Conservation (phyloP, 768 basidiomycete species). For the Kwoniella europaea region DNA sequence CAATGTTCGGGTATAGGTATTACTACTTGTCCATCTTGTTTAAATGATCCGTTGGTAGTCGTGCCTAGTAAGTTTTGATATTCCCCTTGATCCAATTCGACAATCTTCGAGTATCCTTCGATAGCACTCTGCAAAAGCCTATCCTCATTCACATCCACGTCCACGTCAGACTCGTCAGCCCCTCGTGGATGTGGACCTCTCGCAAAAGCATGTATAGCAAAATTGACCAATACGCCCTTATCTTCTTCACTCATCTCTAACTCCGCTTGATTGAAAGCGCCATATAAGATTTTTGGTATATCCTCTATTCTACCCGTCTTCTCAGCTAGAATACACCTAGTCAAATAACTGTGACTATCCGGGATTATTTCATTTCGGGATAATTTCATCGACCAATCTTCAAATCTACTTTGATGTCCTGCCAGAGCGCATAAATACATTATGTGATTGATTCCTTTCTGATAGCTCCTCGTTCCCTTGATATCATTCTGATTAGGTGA, state of each 20-base stretch:
- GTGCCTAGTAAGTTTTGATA: constrained; percentile 6
- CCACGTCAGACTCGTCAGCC: too few relatives aligned
- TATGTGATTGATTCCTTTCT: constrained; percentile 33
- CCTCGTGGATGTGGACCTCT: constrained; percentile 1
- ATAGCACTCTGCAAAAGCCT: constrained; percentile 40
- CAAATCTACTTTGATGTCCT: constrained; percentile 18
- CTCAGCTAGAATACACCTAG: constrained; percentile 32
- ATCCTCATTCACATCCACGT: neutral
- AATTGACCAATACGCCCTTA: constrained; percentile 39
- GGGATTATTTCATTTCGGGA: constrained; percentile 2
- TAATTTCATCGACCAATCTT: constrained; percentile 26
- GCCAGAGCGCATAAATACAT: constrained; percentile 43
- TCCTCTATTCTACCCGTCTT: constrained; percentile 17
- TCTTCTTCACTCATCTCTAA: constrained; percentile 1
- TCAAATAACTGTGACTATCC: constrained; percentile 36
- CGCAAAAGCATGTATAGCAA: constrained; percentile 37
- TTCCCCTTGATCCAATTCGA: constrained; percentile 3
- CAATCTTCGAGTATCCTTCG: constrained; percentile 29
- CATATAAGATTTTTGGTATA: constrained; percentile 13
- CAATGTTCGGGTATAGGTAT: constrained; percentile 20
- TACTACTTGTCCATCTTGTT: neutral
- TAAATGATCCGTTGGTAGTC: neutral
- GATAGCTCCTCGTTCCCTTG: neutral
- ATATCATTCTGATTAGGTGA: neutral
- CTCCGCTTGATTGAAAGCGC: constrained; percentile 1